Conservation (phyloP, 148 eudicot species). For the Spergularia bocconei region DNA sequence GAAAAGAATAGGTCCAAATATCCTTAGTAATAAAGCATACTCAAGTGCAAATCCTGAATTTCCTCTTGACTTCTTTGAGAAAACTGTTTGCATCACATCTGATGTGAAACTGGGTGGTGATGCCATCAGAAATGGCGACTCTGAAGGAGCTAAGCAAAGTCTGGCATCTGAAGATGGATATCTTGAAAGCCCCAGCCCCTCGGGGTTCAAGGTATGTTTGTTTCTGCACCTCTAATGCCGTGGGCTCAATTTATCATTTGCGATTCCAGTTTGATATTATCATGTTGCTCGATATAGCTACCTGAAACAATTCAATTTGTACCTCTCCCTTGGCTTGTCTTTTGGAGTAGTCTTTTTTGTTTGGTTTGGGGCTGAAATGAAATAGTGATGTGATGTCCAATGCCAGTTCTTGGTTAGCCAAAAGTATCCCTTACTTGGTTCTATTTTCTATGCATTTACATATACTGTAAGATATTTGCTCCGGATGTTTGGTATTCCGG, state of each 20-base stretch:
- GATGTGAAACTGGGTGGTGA: constrained; percentile 93
- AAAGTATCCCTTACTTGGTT: background rate
- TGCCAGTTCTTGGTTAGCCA: background rate
- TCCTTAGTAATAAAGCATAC: constrained; percentile 81
- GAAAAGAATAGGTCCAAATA: constrained; percentile 77
- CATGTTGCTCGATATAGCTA: background rate
- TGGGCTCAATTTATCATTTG: background rate
- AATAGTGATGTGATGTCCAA: background rate
- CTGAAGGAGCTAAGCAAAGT: constrained; percentile 93
- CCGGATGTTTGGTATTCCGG: background rate
- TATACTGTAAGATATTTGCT: too few relatives aligned
- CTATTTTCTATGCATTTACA: background rate
- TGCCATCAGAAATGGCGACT: constrained; percentile 87
- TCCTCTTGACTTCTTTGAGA: constrained; percentile 97
- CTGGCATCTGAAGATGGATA: constrained; percentile 96
- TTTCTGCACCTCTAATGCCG: background rate
- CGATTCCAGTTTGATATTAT: background rate
- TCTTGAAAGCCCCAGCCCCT: constrained; percentile 75
- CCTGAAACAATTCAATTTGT: background rate
- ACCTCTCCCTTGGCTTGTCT: background rate
- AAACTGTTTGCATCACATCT: constrained; percentile 78
- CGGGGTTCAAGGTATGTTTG: constrained; percentile 82
- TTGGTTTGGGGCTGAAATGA: background rate
- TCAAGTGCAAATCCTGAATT: constrained; percentile 87
- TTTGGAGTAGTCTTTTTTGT: background rate